Base-by-base conservation (phyloP, 2,329 filamentous ascomycete species). In the Aureobasidium melanogenum region DNA sequence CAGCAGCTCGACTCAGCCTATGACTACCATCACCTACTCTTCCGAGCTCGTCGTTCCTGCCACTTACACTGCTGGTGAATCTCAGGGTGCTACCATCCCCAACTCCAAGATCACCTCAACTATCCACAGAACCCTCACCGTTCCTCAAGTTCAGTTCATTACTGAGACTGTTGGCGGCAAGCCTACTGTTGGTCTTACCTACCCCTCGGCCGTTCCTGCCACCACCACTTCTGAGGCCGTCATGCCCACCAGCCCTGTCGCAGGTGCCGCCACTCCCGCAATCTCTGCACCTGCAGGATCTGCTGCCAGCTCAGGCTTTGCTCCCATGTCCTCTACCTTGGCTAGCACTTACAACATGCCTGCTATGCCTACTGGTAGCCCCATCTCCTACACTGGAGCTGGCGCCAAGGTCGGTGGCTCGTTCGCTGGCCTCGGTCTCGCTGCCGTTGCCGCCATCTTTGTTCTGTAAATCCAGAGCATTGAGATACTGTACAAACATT, bases 141-240 rank as follows among this genome's bases (percentile, higher is more conserved):
- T 80, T 26, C 78, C 78, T 0, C 74, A 76, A 64, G 75, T 78
- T 12, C 69, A 72, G 64, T 78, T 79, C 72, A 72, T 71, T 32
- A 77, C 75, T 36, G 63, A 69, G 30, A 70, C 71, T 22, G 62
- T 68, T 57, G 68, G 68, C 48, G 67, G 71, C 24, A 70, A 68
- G 34, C 64, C 64, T 12, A 63, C 63, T 44, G 70, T 76, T 19
- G 71, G 68, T 30, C 71, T 77, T 22, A 69, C 62, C 41, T 69
- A 69, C 55, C 55, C 55, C 22, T 58, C 55, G 24, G 63, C 71
- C 10, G 69, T 68, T 15, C 67, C 71, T 22, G 73, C 72, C 17
- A 52, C 63, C 34, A 62, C 64, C 26, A 70, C 70, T 10, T 38
- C 62, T 19, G 26, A 30, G 34, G 44, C 34, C 15, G 17, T 41